These are phyloP conservation scores for Suillus cothurnatus DNA, from an alignment of 768 basidiomycete genomes.

Conservation along the genomic window DNA sequence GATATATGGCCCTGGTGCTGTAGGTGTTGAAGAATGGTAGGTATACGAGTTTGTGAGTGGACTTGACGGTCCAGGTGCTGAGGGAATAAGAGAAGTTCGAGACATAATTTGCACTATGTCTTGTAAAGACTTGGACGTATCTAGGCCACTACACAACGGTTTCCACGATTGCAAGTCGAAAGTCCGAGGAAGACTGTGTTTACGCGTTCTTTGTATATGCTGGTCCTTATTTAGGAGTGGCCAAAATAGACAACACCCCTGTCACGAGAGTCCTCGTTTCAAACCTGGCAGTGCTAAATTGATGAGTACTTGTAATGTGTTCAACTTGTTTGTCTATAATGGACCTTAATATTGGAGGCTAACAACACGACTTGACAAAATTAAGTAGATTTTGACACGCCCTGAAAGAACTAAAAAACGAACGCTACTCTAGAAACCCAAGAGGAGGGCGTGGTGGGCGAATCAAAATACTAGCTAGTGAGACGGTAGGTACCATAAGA, in stretches of 20 bases:
- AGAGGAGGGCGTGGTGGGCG: too few species aligned
- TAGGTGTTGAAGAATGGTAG: slow-evolving; percentile 73
- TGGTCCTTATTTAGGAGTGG: neutral
- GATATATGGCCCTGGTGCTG: slow-evolving; percentile 78
- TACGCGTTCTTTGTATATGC: slow-evolving; percentile 2
- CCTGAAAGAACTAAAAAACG: too few species aligned
- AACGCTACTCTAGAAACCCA: too few species aligned
- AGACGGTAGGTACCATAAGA: too few species aligned
- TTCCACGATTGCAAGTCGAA: neutral
- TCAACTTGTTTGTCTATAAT: too few species aligned
- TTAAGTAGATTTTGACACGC: too few species aligned
- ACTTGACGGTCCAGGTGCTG: slow-evolving; percentile 56
- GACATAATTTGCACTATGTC: neutral
- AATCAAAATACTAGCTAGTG: too few species aligned
- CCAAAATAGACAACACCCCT: neutral
- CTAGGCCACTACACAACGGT: too few species aligned
- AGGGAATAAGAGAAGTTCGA: slow-evolving; percentile 41
- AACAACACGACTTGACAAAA: too few species aligned
- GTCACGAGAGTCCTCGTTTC: neutral
- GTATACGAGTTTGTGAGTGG: slow-evolving; percentile 74
- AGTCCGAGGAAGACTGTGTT: neutral
- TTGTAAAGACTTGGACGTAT: neutral
- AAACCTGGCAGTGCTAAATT: neutral
- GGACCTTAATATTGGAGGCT: too few species aligned
- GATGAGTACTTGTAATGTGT: neutral